Conservation (phyloP, 2,329 filamentous ascomycete genomes). For the Fusarium globosum region DNA sequence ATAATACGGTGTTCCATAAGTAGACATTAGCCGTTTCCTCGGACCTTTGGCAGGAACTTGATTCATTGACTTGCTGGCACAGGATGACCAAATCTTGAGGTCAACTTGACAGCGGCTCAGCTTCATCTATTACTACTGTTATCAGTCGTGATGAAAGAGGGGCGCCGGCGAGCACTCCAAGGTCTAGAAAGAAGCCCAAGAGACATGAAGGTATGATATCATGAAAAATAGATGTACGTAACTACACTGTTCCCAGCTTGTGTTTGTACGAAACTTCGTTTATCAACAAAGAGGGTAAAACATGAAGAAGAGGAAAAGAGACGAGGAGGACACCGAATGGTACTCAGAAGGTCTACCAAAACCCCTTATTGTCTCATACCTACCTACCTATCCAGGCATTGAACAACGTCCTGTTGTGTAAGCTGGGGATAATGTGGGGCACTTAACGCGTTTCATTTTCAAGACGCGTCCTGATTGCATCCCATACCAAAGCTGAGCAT, state of each 20-base stretch:
- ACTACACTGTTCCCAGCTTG: neutral
- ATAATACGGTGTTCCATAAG: constrained; percentile 49
- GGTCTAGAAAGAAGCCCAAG: neutral
- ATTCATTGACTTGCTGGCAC: constrained; percentile 48
- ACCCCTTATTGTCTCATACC: neutral
- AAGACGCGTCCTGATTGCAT: constrained; percentile 34
- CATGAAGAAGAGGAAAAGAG: neutral
- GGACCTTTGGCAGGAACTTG: constrained; percentile 45
- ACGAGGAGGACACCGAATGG: neutral
- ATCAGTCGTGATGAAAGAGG: neutral
- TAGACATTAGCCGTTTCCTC: constrained; percentile 44
- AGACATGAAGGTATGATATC: neutral
- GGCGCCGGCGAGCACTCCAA: neutral
- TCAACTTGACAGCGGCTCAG: constrained; percentile 33
- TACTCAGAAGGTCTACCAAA: neutral
- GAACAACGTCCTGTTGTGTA: neutral
- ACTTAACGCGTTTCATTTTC: constrained; percentile 38
- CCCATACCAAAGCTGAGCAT: neutral
- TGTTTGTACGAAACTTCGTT: neutral
- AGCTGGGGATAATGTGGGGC: constrained; percentile 11
- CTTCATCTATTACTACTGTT: constrained; percentile 31
- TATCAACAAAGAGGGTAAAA: neutral
- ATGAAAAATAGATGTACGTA: neutral
- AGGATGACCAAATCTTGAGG: constrained; percentile 42
- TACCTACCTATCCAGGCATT: neutral